Conservation (phyloP, 208 protist species). For the Angomonas desouzai region DNA sequence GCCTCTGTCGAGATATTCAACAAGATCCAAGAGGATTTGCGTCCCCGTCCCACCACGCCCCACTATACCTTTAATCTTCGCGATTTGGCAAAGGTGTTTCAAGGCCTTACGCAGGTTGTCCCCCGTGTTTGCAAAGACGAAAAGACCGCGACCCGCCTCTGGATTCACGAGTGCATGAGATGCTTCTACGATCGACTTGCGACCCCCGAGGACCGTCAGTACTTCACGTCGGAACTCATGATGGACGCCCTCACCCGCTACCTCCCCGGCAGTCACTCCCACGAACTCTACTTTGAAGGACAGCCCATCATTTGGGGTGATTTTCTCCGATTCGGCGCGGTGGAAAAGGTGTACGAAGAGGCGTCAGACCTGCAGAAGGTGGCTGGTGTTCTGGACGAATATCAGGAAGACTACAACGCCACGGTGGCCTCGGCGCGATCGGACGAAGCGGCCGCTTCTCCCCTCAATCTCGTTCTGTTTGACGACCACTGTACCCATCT, state of each 20-base stretch:
- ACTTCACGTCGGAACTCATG: constrained; percentile 91
- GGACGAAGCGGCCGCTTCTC: constrained; percentile 24
- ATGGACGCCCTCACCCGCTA: constrained; percentile 75
- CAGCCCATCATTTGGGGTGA: constrained; percentile 92
- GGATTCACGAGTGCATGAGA: constrained; percentile 95
- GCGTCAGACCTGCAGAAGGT: constrained; percentile 67
- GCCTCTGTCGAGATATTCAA: constrained; percentile 92
- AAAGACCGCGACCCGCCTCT: constrained; percentile 80
- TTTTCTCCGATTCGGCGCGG: constrained; percentile 87
- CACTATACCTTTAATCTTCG: constrained; percentile 99
- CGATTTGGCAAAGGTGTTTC: constrained; percentile 96
- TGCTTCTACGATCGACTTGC: constrained; percentile 98
- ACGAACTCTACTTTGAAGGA: constrained; percentile 58
- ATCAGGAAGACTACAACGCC: constrained; percentile 93
- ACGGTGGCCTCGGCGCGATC: constrained; percentile 26
- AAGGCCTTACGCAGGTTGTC: constrained; percentile 91
- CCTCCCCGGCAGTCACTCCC: constrained; percentile 49
- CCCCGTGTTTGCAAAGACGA: constrained; percentile 74
- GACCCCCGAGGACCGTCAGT: constrained; percentile 86
- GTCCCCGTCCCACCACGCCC: constrained; percentile 94
- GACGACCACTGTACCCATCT: constrained; percentile 96
- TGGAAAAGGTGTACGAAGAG: constrained; percentile 89
- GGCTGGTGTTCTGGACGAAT: constrained; percentile 79
- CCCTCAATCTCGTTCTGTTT: constrained; percentile 91
- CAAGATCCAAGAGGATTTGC: constrained; percentile 82